Percentiles rank a stretch among this genome's conserved stretches.
Evolutionary conservation across 2,329 filamentous ascomycete species (phyloP).

Genomic region (Aureobasidium sp.): DNA sequence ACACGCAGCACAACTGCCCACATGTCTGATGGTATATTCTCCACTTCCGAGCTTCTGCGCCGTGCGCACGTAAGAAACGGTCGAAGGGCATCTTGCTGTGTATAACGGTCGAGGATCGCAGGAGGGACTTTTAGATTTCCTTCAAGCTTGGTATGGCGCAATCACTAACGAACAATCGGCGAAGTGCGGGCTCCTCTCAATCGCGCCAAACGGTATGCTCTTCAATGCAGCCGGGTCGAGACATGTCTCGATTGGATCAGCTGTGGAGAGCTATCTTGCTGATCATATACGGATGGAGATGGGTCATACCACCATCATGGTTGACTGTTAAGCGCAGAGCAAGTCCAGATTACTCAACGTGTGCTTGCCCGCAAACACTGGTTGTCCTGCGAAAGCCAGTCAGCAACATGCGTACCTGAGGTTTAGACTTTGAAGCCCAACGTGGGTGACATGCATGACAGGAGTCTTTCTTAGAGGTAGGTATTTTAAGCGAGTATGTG

Average conservation of each 20-base stretch:
- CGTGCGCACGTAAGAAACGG: slow-evolving; percentile 1
- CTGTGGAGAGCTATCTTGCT: neutral
- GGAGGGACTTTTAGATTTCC: neutral
- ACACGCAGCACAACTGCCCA: too few relatives aligned
- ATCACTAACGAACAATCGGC: neutral
- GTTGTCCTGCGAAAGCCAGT: neutral
- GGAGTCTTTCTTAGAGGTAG: neutral
- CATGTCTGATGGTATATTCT: neutral
- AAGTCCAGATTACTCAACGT: neutral
- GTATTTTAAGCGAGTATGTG: neutral
- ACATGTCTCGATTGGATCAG: neutral
- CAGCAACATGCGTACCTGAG: neutral
- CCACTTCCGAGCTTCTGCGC: neutral
- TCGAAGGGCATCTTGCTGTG: neutral
- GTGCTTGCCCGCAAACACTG: neutral
- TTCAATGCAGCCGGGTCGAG: neutral
- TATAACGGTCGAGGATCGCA: neutral
- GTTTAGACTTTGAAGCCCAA: neutral
- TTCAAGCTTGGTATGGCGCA: neutral
- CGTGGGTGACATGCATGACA: slow-evolving; percentile 1
- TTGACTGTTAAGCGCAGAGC: neutral
- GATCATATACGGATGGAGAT: neutral
- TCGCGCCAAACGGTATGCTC: neutral
- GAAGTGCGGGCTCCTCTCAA: neutral
- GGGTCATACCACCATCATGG: neutral